Evolutionary conservation across 2,329 filamentous ascomycete genomes (phyloP), one percentile per base, ranked within the genome.

Genomic region (Dendryphion nanum): DNA sequence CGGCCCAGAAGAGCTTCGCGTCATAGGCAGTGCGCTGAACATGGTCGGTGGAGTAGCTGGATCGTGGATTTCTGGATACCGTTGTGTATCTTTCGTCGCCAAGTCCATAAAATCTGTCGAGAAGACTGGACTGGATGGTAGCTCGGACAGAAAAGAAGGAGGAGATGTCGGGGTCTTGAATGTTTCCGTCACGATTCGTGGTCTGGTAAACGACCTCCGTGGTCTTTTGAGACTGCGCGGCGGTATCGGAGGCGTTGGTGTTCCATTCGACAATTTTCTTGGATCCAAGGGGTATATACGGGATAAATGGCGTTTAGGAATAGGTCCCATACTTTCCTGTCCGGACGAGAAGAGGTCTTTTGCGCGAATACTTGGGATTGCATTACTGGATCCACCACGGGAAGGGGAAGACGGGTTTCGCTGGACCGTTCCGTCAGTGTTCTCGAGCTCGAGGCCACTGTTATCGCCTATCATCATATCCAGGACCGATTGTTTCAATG

Each of bases 141-240:
- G n/a, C n/a, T n/a, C n/a, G n/a, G n/a, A n/a, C n/a, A n/a, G n/a
- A n/a, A n/a, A n/a, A n/a, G n/a, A n/a, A n/a, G n/a, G n/a, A n/a
- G n/a, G n/a, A n/a, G 28, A n/a, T 5, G 20, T 24, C 13, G 45
- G 51, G 13, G 33, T 37, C 17, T 39, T 42, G 32, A 55, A 54
- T 3, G 52, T 55, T 23, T 51, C 53, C 7, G 40, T 51, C 12
- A 33, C 47, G 19, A 57, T 44, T 5, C 47, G 47, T 4, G 48
- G 52, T 13, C 48, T 34, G n/a, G 34, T 26, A 12, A 41, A 45
- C 6, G 39, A 32, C n/a, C n/a, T n/a, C n/a, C n/a, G n/a, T n/a
- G n/a, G n/a, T n/a, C n/a, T n/a, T n/a, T n/a, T n/a, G n/a, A n/a
- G n/a, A n/a, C n/a, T n/a, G n/a, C n/a, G n/a, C n/a, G n/a, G n/a